A percentile compares a stretch with the other conserved stretches of the same genome.
phyloP scores from a whole-genome alignment of 148 eudicot species.

The Arbutus unedo region DNA sequence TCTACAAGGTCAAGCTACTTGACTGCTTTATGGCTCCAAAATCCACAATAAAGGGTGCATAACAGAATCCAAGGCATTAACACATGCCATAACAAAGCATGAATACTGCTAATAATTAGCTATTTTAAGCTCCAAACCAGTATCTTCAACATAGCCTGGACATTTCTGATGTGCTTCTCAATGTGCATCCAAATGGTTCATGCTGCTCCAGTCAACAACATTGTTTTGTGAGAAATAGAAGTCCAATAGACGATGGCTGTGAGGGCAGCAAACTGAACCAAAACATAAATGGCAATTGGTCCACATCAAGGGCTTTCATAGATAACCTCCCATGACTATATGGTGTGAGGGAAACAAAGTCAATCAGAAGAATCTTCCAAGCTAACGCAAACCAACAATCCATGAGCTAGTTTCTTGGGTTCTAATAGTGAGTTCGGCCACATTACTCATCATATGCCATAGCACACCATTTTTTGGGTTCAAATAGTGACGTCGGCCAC shows the following conservation, averaged over 20 bases:
- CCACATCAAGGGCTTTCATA: background rate
- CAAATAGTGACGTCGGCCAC: no score
- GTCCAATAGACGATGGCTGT: background rate
- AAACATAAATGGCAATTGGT: background rate
- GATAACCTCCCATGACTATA: background rate
- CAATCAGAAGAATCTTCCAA: background rate
- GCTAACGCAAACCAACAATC: background rate
- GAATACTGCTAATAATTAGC: background rate
- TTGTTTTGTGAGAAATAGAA: background rate
- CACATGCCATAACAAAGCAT: background rate
- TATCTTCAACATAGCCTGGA: background rate
- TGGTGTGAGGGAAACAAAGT: background rate
- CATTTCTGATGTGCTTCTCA: background rate
- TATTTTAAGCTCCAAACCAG: background rate
- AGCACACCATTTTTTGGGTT: background rate
- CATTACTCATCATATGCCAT: background rate
- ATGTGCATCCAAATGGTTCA: background rate
- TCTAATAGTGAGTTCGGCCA: background rate
- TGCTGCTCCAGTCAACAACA: background rate
- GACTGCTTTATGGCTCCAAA: conserved; percentile 4
- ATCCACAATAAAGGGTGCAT: background rate
- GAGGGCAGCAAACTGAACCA: background rate
- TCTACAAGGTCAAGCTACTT: background rate
- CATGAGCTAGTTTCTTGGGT: background rate
- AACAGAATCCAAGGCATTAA: background rate